Percentiles rank a stretch among this genome's conserved stretches.
phyloP scores from a whole-genome alignment of 1,139 yeast genomes.

The Kodamaea derodonti region DNA sequence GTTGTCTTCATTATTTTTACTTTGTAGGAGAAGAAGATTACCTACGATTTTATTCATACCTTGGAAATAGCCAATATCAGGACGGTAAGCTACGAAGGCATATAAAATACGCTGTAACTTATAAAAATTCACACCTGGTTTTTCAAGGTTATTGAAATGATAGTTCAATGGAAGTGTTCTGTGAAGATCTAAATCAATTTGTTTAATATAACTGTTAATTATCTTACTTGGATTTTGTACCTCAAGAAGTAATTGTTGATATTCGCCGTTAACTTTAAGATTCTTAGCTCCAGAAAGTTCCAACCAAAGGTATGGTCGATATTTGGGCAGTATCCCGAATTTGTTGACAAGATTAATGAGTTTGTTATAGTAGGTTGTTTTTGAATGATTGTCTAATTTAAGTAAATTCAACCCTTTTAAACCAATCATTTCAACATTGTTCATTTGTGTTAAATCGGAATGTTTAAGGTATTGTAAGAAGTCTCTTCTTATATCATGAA shows the following conservation, averaged over 20 bases:
- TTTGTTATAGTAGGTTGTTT: slow-evolving; percentile 13
- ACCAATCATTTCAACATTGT: slow-evolving; percentile 32
- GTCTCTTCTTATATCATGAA: slow-evolving; percentile 23
- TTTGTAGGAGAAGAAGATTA: slow-evolving; percentile 39
- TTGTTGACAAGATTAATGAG: slow-evolving; percentile 35
- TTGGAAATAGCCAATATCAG: slow-evolving; percentile 55
- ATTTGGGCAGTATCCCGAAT: slow-evolving; percentile 47
- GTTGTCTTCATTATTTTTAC: slow-evolving; percentile 10
- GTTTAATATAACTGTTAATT: slow-evolving; percentile 39
- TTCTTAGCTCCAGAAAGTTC: slow-evolving; percentile 52
- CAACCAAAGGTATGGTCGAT: slow-evolving; percentile 50
- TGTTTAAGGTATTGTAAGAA: slow-evolving; percentile 17
- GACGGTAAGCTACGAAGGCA: slow-evolving; percentile 50
- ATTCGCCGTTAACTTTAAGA: slow-evolving; percentile 48
- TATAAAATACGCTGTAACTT: slow-evolving; percentile 47
- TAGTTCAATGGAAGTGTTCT: slow-evolving; percentile 57
- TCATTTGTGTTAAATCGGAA: slow-evolving; percentile 8
- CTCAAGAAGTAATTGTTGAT: slow-evolving; percentile 26
- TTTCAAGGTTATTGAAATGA: slow-evolving; percentile 39
- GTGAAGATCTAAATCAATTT: slow-evolving; percentile 52
- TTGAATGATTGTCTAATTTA: slow-evolving; percentile 12
- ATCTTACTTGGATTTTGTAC: slow-evolving; percentile 6
- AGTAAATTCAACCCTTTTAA: slow-evolving; percentile 29
- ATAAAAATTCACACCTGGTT: slow-evolving; percentile 52
- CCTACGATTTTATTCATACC: slow-evolving; percentile 65